Conservation (phyloP, 306 rosid species). For the Vigna nakashimae region DNA sequence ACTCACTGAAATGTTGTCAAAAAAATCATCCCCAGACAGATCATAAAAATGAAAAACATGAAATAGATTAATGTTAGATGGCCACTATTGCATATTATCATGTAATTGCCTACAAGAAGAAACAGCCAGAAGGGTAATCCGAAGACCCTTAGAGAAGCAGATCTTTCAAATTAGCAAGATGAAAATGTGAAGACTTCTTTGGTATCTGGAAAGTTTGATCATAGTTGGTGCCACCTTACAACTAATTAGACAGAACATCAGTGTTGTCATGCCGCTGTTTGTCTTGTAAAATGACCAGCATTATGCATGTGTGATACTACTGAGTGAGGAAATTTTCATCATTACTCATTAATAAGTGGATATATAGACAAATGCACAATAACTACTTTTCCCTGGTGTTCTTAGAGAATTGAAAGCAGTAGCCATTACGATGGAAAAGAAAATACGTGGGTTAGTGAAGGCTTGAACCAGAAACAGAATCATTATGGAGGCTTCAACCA, state of each 20-base stretch:
- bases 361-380: not conserved
- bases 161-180: constrained; percentile 14
- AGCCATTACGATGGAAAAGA: not conserved
- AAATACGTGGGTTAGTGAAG: not conserved
- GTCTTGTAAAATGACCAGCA: not conserved
- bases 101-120: not conserved
- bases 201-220: not conserved
- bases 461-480: not conserved
- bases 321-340: constrained; percentile 6
- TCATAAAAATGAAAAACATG: not conserved
- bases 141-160: not conserved
- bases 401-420: not conserved
- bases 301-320: not conserved
- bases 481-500: too few species aligned
- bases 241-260: not conserved
- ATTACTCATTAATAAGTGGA: not conserved
- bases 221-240: not conserved
- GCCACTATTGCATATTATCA: not conserved
- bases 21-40: not conserved
- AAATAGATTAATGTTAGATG: not conserved
- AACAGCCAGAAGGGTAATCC: not conserved
- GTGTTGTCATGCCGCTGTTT: not conserved
- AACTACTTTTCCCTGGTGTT: not conserved
- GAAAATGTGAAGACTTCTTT: not conserved
- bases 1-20: not conserved